These are phyloP conservation scores for Byssothecium circinans DNA, from an alignment of 2,329 filamentous ascomycete genomes.

Conservation along the genomic window DNA sequence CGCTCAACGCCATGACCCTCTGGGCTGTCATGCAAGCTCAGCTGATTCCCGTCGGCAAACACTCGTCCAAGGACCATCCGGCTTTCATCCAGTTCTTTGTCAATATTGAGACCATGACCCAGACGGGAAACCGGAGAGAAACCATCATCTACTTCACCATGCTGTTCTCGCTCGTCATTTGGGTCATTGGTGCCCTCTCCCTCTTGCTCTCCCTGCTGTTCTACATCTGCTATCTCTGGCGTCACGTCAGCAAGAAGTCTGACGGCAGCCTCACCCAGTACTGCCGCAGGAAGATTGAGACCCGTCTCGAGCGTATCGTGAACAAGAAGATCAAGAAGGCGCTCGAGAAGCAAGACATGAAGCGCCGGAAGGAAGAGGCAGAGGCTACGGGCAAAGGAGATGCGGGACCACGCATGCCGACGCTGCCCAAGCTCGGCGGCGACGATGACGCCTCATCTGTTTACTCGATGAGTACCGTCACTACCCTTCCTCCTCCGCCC, in stretches of 20 bases:
- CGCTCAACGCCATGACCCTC: constrained; percentile 85
- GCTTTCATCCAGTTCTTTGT: constrained; percentile 76
- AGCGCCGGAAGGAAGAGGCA: constrained; percentile 48
- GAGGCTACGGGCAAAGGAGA: constrained; percentile 52
- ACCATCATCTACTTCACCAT: constrained; percentile 84
- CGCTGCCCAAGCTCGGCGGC: constrained; percentile 45
- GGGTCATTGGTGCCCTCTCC: constrained; percentile 76
- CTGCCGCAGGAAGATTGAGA: constrained; percentile 90
- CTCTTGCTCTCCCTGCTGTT: constrained; percentile 75
- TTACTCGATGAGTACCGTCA: constrained; percentile 37
- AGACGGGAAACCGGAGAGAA: constrained; percentile 70
- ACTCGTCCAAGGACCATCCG: constrained; percentile 61
- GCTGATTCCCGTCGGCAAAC: constrained; percentile 63
- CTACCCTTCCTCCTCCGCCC: constrained; percentile 52
- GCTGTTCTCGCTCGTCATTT: constrained; percentile 88
- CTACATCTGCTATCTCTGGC: constrained; percentile 87
- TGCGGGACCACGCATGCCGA: constrained; percentile 35
- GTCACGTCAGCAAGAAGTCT: constrained; percentile 77
- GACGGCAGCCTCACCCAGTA: constrained; percentile 83
- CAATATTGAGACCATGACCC: constrained; percentile 74
- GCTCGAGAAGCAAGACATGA: constrained; percentile 70
- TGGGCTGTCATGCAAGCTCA: constrained; percentile 79
- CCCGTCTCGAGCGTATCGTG: constrained; percentile 80
- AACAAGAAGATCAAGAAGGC: constrained; percentile 86
- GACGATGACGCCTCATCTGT: constrained; percentile 46